Percentiles rank a stretch among this genome's conserved stretches.
Evolutionary conservation across 768 basidiomycete genomes (phyloP).

Genomic region (Gelatoporia subvermispora): DNA sequence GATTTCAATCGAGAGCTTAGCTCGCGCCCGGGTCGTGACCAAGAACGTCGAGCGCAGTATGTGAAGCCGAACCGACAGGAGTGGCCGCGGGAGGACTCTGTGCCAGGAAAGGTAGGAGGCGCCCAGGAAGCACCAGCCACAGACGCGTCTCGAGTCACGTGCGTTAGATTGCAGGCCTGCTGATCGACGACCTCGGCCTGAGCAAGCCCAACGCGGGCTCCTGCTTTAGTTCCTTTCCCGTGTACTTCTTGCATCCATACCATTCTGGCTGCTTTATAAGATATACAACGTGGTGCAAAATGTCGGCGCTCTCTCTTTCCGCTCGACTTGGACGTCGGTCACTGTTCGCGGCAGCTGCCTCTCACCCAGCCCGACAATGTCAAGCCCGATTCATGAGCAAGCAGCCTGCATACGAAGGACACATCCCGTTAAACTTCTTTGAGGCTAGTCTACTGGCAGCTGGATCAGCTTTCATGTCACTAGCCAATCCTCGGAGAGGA

Average conservation of each 20-base stretch:
- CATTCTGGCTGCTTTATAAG: slow-evolving; percentile 7
- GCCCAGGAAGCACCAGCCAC: background rate
- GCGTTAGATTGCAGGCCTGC: too few species aligned
- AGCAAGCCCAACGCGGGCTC: background rate
- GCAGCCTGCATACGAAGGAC: slow-evolving; percentile 63
- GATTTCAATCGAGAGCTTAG: too few species aligned
- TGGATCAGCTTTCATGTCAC: slow-evolving; percentile 80
- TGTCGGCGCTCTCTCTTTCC: slow-evolving; percentile 1
- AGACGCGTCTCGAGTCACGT: background rate
- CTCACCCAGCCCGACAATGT: slow-evolving; percentile 1
- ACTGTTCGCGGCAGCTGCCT: background rate
- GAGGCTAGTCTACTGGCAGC: slow-evolving; percentile 83
- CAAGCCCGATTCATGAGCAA: slow-evolving; percentile 15
- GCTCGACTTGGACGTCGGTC: background rate
- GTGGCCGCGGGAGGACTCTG: too few species aligned
- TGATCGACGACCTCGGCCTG: background rate
- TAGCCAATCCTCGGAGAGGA: slow-evolving; percentile 76
- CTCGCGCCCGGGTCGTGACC: too few species aligned
- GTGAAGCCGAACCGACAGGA: too few species aligned
- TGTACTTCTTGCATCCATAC: background rate
- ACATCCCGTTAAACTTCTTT: slow-evolving; percentile 76
- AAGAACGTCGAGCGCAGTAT: too few species aligned
- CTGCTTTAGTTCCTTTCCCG: background rate
- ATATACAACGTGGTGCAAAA: slow-evolving; percentile 2
- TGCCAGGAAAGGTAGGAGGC: background rate